These are phyloP conservation scores for Amanita thiersii DNA, from an alignment of 768 basidiomycete species.

Conservation along the genomic window DNA sequence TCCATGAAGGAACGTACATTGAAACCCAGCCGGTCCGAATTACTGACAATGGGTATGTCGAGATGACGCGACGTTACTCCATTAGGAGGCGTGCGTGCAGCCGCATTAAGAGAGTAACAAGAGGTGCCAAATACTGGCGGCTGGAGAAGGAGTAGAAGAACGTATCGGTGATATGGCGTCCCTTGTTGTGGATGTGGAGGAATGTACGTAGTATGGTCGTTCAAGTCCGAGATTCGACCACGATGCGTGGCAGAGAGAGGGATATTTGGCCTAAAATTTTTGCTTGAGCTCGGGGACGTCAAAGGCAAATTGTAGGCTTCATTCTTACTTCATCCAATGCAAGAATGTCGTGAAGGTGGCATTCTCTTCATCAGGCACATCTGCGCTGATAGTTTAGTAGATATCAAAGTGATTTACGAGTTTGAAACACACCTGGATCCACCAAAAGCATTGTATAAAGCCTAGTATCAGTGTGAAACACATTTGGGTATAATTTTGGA, in stretches of 20 bases:
- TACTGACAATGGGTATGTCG: conserved; percentile 38
- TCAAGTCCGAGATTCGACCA: conserved; percentile 30
- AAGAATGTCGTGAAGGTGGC: conserved; percentile 64
- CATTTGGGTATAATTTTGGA: conserved; percentile 62
- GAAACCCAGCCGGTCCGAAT: conserved; percentile 48
- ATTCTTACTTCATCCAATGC: conserved; percentile 78
- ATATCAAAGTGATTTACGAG: background rate
- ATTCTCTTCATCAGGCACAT: conserved; percentile 71
- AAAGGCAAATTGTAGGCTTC: conserved; percentile 6
- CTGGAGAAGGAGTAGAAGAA: conserved; percentile 69
- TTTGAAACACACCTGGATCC: conserved; percentile 57
- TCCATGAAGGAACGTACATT: conserved; percentile 56
- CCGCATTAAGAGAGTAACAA: conserved; percentile 26
- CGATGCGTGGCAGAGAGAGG: conserved; percentile 55
- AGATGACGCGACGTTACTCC: conserved; percentile 27
- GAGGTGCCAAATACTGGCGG: conserved; percentile 24
- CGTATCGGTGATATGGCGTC: conserved; percentile 87
- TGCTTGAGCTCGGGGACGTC: conserved; percentile 7
- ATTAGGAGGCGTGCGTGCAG: conserved; percentile 21
- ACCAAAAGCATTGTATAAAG: conserved; percentile 86
- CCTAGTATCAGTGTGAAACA: conserved; percentile 74
- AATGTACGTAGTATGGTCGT: conserved; percentile 66
- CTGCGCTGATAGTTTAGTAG: conserved; percentile 26
- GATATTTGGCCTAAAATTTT: conserved; percentile 62
- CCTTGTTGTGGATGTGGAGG: conserved; percentile 91